Base-by-base conservation (phyloP, 1,284 basidiomycete genomes). In the Papiliotrema flavescens region DNA sequence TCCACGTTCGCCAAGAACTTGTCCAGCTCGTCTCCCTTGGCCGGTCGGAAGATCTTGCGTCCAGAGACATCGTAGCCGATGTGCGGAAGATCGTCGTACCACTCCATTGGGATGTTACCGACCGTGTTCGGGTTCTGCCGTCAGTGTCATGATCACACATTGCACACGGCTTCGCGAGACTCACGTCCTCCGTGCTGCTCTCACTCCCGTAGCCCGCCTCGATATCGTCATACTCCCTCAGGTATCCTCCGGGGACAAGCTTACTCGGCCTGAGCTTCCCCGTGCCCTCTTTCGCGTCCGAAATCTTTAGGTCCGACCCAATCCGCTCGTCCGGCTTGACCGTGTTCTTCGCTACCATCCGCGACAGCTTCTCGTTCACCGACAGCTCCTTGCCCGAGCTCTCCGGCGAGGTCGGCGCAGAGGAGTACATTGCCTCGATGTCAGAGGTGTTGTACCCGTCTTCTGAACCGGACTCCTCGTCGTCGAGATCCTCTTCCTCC, bases 1-100 rank as follows among this genome's bases (percentile, higher is more conserved):
- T 98, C 95, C 5, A 95, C 88, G 2, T 92, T 96, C 58, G 87
- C 83, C 56, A 99, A 79, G 81, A 99, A 99, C 75, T 90, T 96
- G 79, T 99, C 96, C 50, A 99, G 80, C 76, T 98, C 96, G 71
- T 99, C 96, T 51, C 93, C 93, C 69, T 87, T 86, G 46, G 93
- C 95, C 15, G 96, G 94, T 60, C 92, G 87, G 67, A 98, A 83
- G 59, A 99, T 87, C 75, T 89, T 89, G 78, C 90, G 92, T 47
- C 96, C 96, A 73, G 95, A 84, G 71, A 98, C 87, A 76, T 93
- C 85, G 79, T 99, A 99, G 46, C 96, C 96, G 70, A 99, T 85
- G 79, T 99, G 96, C n/a, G 96, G 96, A 64, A 99, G 80, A 79
- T 98, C 95, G 75, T 98, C 96, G 78, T 99, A 99, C 92, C 95